Base-by-base conservation (phyloP, 2,329 filamentous ascomycete species). In the Beauveria sp. region DNA sequence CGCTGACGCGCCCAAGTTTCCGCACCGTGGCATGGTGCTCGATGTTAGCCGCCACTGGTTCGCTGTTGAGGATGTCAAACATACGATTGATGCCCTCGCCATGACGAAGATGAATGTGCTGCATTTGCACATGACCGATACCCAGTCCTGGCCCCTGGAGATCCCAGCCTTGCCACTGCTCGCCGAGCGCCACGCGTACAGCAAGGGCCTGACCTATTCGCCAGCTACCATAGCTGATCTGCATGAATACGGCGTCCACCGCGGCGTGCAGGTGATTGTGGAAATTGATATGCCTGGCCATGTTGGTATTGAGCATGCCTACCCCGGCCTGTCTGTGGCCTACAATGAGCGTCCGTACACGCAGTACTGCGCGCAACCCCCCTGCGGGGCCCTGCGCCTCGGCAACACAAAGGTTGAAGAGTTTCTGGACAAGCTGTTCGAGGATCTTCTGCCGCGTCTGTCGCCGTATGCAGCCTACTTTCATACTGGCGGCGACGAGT, bases 401-500 rank as follows among this genome's bases (percentile, higher is more conserved):
- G 93, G 94, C 74, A 86, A 85, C 59, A 76, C 84, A 1, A 80
- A 76, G 1, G 90, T 94, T 2, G 81, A 87, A 67, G 75, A 80
- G 1, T 96, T 96, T 72, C 73, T 96, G 12, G 82, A 88, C 61
- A 87, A 74, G 43, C 74, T 96, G 16, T 88, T 91, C 67, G 79
- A 80, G n/a, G 92, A 96, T 69, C 70, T 96, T 26, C 76, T 96
- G 58, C 91, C 91, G 16, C 81, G 90, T 30, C 72, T 92, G 12
- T 75, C 78, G 9, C 85, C 87, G 0, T 91, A 90, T 72, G 80
- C 87, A 2, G 76, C 84, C 7, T 84, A 93, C 75, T 96, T 93
- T 78, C 91, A 96, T 75, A 89, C 89, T 1, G 92, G 92, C 50
- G 92, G 92, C 59, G 92, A 96, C 68, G 92, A 96, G 76, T 85